Conservation (phyloP, 192 early-diverging fungal genomes). For the Umbelopsis vinacea region DNA sequence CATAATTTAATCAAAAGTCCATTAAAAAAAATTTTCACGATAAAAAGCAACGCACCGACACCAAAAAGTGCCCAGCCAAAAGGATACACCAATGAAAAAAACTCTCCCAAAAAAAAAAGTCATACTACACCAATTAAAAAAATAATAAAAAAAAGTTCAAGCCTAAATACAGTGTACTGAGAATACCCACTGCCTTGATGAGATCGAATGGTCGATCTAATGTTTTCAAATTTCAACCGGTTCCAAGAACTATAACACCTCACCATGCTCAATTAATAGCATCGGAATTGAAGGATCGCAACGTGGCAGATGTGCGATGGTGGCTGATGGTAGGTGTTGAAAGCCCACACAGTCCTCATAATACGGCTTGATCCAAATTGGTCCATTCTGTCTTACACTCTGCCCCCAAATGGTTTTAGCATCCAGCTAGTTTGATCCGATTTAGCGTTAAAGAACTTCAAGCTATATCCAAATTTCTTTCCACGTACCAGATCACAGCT, state of each 20-base stretch:
- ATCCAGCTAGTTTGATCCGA: slow-evolving; percentile 1
- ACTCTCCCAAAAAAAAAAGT: too few relatives aligned
- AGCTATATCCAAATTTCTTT: slow-evolving; percentile 15
- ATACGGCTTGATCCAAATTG: not conserved
- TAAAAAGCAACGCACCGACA: too few relatives aligned
- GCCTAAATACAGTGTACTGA: not conserved
- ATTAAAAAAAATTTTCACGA: too few relatives aligned
- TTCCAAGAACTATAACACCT: slow-evolving; percentile 4
- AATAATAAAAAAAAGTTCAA: not conserved
- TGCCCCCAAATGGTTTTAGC: not conserved
- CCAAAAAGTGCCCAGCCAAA: too few relatives aligned
- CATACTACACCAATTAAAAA: not conserved
- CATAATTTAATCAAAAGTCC: too few relatives aligned
- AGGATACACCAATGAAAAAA: too few relatives aligned
- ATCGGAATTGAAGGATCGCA: not conserved
- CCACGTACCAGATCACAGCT: not conserved
- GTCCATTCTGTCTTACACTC: not conserved
- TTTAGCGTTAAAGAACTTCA: slow-evolving; percentile 18
- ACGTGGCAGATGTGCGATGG: slow-evolving; percentile 8
- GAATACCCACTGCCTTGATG: not conserved
- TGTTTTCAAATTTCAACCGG: slow-evolving; percentile 1
- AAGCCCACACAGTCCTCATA: not conserved
- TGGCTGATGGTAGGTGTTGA: not conserved
- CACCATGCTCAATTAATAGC: slow-evolving; percentile 12
- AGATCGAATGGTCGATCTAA: slow-evolving; percentile 12